These are phyloP conservation scores for Daldinia concentrica DNA, from an alignment of 495 filamentous ascomycete genomes.

Conservation along the genomic window DNA sequence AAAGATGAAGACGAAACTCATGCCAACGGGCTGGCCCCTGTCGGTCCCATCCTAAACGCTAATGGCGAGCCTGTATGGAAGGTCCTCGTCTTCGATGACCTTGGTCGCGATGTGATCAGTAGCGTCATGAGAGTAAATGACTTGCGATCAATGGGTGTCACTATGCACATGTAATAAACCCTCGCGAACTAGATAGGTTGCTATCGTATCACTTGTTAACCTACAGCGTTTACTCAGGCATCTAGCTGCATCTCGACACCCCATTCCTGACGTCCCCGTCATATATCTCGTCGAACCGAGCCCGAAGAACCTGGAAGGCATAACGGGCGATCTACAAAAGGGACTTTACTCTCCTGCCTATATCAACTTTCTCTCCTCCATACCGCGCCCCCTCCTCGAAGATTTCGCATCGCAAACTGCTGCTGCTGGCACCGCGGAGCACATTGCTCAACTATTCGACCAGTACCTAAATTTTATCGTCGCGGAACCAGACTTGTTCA, in stretches of 20 bases:
- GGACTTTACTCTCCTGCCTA: constrained; percentile 93
- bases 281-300: constrained; percentile 96
- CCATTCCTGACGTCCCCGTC: constrained; percentile 96
- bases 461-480: constrained; percentile 99
- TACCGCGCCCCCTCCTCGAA: constrained; percentile 91
- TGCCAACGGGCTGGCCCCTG: constrained; percentile 70
- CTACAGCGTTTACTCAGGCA: constrained; percentile 60
- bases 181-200: background rate
- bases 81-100: constrained; percentile 69
- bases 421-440: constrained; percentile 80
- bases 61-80: constrained; percentile 85
- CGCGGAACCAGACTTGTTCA: constrained; percentile 94
- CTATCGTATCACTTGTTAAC: constrained; percentile 19
- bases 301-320: constrained; percentile 76
- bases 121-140: constrained; percentile 94
- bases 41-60: constrained; percentile 83
- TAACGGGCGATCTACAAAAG: constrained; percentile 87
- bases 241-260: constrained; percentile 81
- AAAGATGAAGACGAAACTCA: constrained; percentile 64
- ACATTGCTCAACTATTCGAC: constrained; percentile 92
- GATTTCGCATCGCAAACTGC: constrained; percentile 93
- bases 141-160: constrained; percentile 90
- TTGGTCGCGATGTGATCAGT: constrained; percentile 79
- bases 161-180: constrained; percentile 82
- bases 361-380: constrained; percentile 95